Percentiles rank a stretch among this genome's conserved stretches.
phyloP scores from a whole-genome alignment of 805 yeast species.

The Candida morakotiae region DNA sequence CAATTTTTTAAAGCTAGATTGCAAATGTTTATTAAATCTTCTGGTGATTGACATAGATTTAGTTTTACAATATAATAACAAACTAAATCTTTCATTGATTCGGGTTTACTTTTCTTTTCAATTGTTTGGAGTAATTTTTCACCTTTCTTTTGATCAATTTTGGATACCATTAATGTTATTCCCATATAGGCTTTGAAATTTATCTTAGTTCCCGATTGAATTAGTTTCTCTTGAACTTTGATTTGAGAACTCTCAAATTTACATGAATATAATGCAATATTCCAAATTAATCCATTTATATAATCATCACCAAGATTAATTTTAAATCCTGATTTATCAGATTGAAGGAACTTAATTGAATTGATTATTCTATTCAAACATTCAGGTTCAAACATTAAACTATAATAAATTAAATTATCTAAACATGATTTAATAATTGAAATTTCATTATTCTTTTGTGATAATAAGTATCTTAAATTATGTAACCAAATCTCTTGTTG shows the following conservation, averaged over 20 bases:
- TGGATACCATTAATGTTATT: conserved; percentile 25
- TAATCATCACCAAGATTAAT: conserved; percentile 17
- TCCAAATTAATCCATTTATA: conserved; percentile 25
- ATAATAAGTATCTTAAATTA: conserved; percentile 20
- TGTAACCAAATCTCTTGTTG: conserved; percentile 35
- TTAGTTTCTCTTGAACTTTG: conserved; percentile 25
- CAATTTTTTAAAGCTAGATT: conserved; percentile 22
- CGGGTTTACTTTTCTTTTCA: conserved; percentile 15
- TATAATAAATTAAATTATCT: conserved; percentile 24
- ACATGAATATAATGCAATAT: conserved; percentile 15
- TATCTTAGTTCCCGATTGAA: conserved; percentile 14
- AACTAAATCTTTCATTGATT: conserved; percentile 15
- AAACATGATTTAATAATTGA: conserved; percentile 18
- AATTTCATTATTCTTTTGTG: conserved; percentile 16
- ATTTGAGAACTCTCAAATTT: conserved; percentile 3
- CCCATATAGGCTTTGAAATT: conserved; percentile 34
- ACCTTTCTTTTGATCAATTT: conserved; percentile 23
- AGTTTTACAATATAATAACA: conserved; percentile 22
- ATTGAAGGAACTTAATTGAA: conserved; percentile 16
- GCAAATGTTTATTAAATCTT: conserved; percentile 31
- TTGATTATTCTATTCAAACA: conserved; percentile 14
- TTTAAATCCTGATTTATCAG: conserved; percentile 17
- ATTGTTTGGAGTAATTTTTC: conserved; percentile 22
- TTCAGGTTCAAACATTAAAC: conserved; percentile 20
- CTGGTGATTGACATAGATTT: conserved; percentile 27